Base-by-base conservation (phyloP, 2,329 filamentous ascomycete genomes). In the Cadophora gregata region DNA sequence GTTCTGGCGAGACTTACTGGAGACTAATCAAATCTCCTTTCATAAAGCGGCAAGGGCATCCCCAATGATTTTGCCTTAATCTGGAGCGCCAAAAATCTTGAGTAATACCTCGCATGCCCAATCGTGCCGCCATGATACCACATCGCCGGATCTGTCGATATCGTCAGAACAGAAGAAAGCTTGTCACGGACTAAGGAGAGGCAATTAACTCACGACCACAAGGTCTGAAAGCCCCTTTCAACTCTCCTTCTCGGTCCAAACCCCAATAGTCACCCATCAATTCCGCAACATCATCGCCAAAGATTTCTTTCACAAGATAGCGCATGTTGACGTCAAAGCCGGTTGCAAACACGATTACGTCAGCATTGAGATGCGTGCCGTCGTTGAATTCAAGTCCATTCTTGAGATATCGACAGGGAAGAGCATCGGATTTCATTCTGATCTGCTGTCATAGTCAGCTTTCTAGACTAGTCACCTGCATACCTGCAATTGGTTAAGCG, bases 111-210 rank as follows among this genome's bases (percentile, higher is more conserved):
- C 60, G 80, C 82, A 42, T 83, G 74, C 0, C 81, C 81, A 42
- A 84, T 74, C 66, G 82, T 84, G 27, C 83, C 83, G 2, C 82
- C 82, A 77, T 83, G 82, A 70, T 80, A 84, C 82, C 81, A 85
- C 66, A 84, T 82, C 0, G 81, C 80, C 0, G 81, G 80, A 66
- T 83, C 65, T 69, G 16, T 36, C 47, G 19, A 31, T 29, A 56
- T 42, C 19, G 1, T n/a, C 14, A 3, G 14, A 4, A 12, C 16
- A 42, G 8, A 38, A 38, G 36, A 38, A 38, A 38, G 36, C n/a
- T n/a, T n/a, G 19, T 16, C 2, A 42, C 3, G 38, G 10, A 42
- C 10, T 1, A 16, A n/a, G 16, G 29, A 6, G 24, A 59, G 8
- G 27, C 45, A 62, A 60, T 12, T 3, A 19, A 70, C 70, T 64